These are phyloP conservation scores for Ophiocytium majus DNA, from an alignment of 352 stramenopile genomes.

Conservation along the genomic window DNA sequence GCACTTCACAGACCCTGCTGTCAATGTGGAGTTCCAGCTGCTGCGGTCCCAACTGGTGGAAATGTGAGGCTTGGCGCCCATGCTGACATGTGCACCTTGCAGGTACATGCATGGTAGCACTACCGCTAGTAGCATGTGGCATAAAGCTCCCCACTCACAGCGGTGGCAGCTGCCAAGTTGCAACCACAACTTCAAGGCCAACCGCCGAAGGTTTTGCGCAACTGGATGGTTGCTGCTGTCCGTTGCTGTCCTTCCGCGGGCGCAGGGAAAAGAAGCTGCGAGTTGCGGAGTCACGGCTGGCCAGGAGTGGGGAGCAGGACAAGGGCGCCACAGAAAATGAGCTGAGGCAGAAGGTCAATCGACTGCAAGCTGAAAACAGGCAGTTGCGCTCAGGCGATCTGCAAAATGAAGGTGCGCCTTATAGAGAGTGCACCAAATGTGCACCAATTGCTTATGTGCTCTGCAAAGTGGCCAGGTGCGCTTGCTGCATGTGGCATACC, in stretches of 20 bases:
- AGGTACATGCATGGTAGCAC: not conserved
- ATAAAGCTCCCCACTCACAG: too few relatives aligned
- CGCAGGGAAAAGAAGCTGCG: slow-evolving; percentile 17
- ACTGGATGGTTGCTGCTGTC: not conserved
- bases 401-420: not conserved
- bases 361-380: not conserved
- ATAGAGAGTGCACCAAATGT: not conserved
- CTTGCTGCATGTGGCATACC: too few relatives aligned
- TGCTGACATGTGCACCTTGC: not conserved
- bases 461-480: not conserved
- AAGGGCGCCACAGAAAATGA: not conserved
- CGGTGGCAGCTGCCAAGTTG: too few relatives aligned
- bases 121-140: not conserved
- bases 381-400: not conserved
- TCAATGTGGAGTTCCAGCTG: slow-evolving; percentile 16
- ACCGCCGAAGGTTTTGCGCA: too few relatives aligned
- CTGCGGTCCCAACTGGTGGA: not conserved
- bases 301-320: not conserved
- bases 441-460: not conserved
- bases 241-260: not conserved
- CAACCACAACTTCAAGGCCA: too few relatives aligned
- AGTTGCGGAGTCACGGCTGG: not conserved
- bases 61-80: not conserved
- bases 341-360: not conserved
- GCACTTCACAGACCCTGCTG: slow-evolving; percentile 17